Percentiles rank a stretch among this genome's conserved stretches.
Evolutionary conservation across 495 filamentous ascomycete genomes (phyloP).

Genomic region (Acidomyces sp.): DNA sequence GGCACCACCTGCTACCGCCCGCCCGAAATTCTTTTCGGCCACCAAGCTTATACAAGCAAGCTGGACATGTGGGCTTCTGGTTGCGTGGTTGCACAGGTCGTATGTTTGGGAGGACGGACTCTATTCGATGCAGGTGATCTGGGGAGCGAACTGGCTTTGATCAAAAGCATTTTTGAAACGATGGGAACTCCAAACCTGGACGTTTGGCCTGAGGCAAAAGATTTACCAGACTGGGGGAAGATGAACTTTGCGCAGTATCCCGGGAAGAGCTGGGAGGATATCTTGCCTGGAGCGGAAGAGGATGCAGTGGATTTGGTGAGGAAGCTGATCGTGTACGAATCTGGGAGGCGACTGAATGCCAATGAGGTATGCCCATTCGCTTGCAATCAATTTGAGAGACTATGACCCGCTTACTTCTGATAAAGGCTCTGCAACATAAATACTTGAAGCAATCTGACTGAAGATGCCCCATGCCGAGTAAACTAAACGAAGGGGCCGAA

Average conservation of each 20-base stretch:
- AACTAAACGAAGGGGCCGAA: no score
- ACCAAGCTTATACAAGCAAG: conserved; percentile 49
- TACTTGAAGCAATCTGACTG: no score
- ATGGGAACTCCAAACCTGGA: conserved; percentile 69
- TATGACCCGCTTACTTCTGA: no score
- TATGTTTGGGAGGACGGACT: conserved; percentile 32
- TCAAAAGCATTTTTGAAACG: conserved; percentile 78
- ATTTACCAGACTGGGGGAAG: conserved; percentile 54
- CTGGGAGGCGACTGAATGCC: conserved; percentile 37
- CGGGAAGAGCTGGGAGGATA: conserved; percentile 38
- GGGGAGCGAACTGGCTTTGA: conserved; percentile 81
- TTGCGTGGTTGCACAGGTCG: conserved; percentile 58
- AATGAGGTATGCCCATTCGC: conserved; percentile 8
- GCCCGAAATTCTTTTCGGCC: conserved; percentile 83
- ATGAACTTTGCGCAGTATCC: conserved; percentile 46
- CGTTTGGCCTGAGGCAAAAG: conserved; percentile 57
- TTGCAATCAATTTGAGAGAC: no score
- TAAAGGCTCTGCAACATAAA: no score
- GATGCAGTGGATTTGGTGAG: conserved; percentile 42
- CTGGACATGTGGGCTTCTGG: conserved; percentile 90
- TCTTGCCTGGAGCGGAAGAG: conserved; percentile 38
- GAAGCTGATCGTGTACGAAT: conserved; percentile 45
- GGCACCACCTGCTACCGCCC: conserved; percentile 84
- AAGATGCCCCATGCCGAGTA: no score
- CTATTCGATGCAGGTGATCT: conserved; percentile 79